A percentile compares a stretch with the other conserved stretches of the same genome.
These are phyloP conservation scores for Tuber magnatum DNA, from an alignment of 495 filamentous ascomycete genomes.

Conservation along the genomic window DNA sequence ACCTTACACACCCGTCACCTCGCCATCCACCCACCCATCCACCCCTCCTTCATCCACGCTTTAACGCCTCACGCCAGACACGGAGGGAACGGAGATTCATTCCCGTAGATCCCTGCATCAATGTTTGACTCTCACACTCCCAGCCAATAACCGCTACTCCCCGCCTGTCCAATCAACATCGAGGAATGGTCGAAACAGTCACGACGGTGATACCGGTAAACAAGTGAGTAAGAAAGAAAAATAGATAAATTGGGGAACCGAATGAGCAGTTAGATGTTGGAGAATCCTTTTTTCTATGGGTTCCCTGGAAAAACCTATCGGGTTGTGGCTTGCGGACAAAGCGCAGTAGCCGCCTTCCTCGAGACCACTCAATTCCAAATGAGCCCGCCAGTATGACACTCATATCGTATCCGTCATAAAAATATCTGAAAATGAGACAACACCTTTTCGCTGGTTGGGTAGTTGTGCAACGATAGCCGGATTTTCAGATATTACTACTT, in stretches of 20 bases:
- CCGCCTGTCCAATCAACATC: neutral
- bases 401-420: too few relatives aligned
- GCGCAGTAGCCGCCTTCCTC: neutral
- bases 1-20: neutral
- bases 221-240: neutral
- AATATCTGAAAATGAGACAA: too few relatives aligned
- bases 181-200: neutral
- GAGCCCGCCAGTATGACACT: neutral
- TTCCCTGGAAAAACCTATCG: neutral
- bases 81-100: neutral
- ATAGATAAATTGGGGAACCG: neutral
- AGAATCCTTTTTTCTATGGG: neutral
- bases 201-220: neutral
- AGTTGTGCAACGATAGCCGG: too few relatives aligned
- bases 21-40: neutral
- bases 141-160: neutral
- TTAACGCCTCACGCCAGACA: neutral
- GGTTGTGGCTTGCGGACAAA: neutral
- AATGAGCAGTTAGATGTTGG: neutral
- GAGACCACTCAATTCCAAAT: neutral
- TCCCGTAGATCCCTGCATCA: neutral
- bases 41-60: neutral
- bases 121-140: neutral
- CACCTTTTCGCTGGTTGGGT: too few relatives aligned
- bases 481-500: too few relatives aligned